phyloP scores from a whole-genome alignment of 495 filamentous ascomycete genomes.

The Xylaria intraflava region DNA sequence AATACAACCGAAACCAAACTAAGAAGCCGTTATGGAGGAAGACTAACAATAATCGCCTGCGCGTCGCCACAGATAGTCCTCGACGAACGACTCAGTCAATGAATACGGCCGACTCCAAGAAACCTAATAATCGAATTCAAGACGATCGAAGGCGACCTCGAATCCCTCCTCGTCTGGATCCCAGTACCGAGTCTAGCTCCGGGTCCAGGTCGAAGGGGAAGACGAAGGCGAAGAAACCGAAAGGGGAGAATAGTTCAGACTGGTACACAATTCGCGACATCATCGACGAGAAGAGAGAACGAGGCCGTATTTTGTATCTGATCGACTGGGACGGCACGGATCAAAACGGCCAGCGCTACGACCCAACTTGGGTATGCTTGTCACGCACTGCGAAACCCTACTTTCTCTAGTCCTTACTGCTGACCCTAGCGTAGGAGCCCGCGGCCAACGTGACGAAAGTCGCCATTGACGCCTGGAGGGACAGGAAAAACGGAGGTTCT shows the following conservation, averaged over 20 bases:
- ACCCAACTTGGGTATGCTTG: constrained; percentile 36
- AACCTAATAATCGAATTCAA: not conserved
- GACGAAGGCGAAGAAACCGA: not conserved
- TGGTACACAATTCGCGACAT: constrained; percentile 30
- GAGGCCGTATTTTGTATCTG: constrained; percentile 26
- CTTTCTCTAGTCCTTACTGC: not conserved
- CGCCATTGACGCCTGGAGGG: constrained; percentile 31
- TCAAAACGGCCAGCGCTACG: constrained; percentile 25
- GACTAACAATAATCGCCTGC: constrained; percentile 22
- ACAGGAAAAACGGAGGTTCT: constrained; percentile 11
- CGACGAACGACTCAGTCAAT: constrained; percentile 17
- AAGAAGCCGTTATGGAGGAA: not conserved
- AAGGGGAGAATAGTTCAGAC: not conserved
- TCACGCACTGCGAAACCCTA: not conserved
- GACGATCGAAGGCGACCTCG: constrained; percentile 1
- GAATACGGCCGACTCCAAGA: constrained; percentile 10
- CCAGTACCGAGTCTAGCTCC: not conserved
- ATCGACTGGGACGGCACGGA: constrained; percentile 39
- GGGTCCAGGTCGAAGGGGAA: not conserved
- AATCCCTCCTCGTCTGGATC: not conserved
- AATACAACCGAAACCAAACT: not conserved
- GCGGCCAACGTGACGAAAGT: constrained; percentile 25
- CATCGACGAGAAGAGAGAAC: constrained; percentile 30
- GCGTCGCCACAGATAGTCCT: constrained; percentile 13
- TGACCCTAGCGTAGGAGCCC: constrained; percentile 28